These are phyloP conservation scores for Cryphonectria japonica DNA, from an alignment of 2,329 filamentous ascomycete species.

Conservation along the genomic window DNA sequence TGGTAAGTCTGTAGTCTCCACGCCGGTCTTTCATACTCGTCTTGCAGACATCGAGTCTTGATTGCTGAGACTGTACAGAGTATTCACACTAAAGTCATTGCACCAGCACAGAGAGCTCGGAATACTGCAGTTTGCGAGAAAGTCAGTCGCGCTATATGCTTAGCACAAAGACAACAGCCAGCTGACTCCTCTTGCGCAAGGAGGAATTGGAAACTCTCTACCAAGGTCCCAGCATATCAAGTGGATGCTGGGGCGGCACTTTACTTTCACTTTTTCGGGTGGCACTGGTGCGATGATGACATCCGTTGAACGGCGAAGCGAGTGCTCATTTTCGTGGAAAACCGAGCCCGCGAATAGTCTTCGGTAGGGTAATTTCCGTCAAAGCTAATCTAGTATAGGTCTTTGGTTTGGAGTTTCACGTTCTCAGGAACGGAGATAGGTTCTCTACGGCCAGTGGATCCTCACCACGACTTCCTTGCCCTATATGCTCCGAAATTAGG, in stretches of 20 bases:
- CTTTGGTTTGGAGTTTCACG: not conserved
- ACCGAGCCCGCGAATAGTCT: not conserved
- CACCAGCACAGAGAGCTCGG: not conserved
- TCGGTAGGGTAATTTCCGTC: not conserved
- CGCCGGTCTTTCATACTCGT: not conserved
- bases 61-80: not conserved
- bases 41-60: not conserved
- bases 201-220: not conserved
- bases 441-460: not conserved
- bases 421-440: not conserved
- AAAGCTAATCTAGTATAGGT: not conserved
- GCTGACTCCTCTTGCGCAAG: not conserved
- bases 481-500: not conserved
- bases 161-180: not conserved
- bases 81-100: not conserved
- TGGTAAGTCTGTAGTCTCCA: not conserved
- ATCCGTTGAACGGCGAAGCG: not conserved
- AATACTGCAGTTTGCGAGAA: not conserved
- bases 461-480: not conserved
- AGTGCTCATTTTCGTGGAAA: not conserved
- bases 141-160: not conserved
- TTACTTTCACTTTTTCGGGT: not conserved
- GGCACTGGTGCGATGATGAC: not conserved
- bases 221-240: not conserved
- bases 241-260: not conserved